Evolutionary conservation across 2,329 filamentous ascomycete species (phyloP).

Genomic region (Penicillium concentricum): DNA sequence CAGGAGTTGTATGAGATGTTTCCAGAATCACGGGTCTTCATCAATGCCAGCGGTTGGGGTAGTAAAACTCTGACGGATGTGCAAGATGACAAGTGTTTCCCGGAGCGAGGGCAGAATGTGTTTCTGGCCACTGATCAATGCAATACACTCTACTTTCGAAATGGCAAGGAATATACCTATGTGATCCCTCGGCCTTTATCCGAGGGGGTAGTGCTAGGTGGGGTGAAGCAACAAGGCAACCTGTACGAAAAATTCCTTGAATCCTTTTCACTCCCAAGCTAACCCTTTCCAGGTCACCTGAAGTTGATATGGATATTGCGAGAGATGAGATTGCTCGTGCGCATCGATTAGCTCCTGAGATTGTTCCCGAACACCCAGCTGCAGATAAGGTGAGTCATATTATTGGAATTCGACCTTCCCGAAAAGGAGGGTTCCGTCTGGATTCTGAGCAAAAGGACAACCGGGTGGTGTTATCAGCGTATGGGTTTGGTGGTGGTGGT

Average conservation of each 20-base stretch:
- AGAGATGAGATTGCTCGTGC: slow-evolving; percentile 41
- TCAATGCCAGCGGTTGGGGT: slow-evolving; percentile 41
- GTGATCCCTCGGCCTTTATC: slow-evolving; percentile 38
- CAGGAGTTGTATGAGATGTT: slow-evolving; percentile 36
- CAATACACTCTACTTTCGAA: slow-evolving; percentile 35
- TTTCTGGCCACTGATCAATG: slow-evolving; percentile 34
- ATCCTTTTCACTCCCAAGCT: not conserved
- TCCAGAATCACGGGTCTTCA: slow-evolving; percentile 36
- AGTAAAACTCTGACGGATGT: slow-evolving; percentile 37
- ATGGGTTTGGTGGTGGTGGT: slow-evolving; percentile 40
- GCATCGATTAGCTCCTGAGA: slow-evolving; percentile 37
- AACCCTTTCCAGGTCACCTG: slow-evolving; percentile 29
- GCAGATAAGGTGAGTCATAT: slow-evolving; percentile 33
- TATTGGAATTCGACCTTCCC: slow-evolving; percentile 37
- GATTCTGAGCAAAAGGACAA: slow-evolving; percentile 29
- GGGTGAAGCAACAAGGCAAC: slow-evolving; percentile 35
- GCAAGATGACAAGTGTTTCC: slow-evolving; percentile 35
- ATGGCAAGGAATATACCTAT: slow-evolving; percentile 41
- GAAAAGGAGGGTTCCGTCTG: slow-evolving; percentile 37
- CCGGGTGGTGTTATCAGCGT: slow-evolving; percentile 34
- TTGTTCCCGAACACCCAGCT: slow-evolving; percentile 34
- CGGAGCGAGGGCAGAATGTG: slow-evolving; percentile 41
- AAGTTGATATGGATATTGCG: slow-evolving; percentile 37
- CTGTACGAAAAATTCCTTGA: slow-evolving; percentile 22
- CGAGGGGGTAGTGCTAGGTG: slow-evolving; percentile 35